phyloP scores from a whole-genome alignment of 345 rosid species.

The Ceriops zippeliana region DNA sequence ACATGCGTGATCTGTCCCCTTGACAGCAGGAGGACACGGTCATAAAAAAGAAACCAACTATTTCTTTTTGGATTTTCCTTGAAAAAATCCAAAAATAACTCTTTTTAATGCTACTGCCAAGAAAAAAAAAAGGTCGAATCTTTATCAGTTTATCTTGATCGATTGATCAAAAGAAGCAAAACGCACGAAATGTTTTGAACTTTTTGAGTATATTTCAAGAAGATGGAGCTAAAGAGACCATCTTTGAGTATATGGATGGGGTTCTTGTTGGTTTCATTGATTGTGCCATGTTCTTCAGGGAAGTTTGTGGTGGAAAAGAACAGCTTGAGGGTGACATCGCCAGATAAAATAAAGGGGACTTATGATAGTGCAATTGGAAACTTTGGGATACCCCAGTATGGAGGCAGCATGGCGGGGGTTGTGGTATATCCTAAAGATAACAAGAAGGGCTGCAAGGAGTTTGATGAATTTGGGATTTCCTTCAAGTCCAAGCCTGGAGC shows the following conservation, averaged over 20 bases:
- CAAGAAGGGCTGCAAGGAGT: conserved; percentile 67
- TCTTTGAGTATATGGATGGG: conserved; percentile 22
- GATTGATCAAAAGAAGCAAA: conserved; percentile 14
- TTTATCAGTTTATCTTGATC: conserved; percentile 8
- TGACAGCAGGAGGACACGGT: background rate
- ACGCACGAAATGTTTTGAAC: background rate
- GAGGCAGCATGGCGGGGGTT: conserved; percentile 95
- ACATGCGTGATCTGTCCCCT: background rate
- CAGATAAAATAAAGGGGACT: conserved; percentile 81
- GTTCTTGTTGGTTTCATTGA: conserved; percentile 31
- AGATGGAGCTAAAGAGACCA: conserved; percentile 16
- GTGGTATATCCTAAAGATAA: conserved; percentile 72
- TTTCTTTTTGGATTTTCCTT: background rate
- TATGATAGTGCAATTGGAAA: conserved; percentile 93
- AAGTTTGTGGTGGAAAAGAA: conserved; percentile 98
- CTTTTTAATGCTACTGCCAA: background rate
- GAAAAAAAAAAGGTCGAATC: background rate
- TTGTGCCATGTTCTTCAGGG: conserved; percentile 23
- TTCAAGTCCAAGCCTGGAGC: conserved; percentile 73
- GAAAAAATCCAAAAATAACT: background rate
- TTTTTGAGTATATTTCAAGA: background rate
- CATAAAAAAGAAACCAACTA: no score
- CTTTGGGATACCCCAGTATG: conserved; percentile 97
- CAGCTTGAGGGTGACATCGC: conserved; percentile 80
- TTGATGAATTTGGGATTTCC: conserved; percentile 57